Percentiles rank a stretch among this genome's conserved stretches.
phyloP scores from a whole-genome alignment of 2,329 filamentous ascomycete species.

The Venturia effusa region DNA sequence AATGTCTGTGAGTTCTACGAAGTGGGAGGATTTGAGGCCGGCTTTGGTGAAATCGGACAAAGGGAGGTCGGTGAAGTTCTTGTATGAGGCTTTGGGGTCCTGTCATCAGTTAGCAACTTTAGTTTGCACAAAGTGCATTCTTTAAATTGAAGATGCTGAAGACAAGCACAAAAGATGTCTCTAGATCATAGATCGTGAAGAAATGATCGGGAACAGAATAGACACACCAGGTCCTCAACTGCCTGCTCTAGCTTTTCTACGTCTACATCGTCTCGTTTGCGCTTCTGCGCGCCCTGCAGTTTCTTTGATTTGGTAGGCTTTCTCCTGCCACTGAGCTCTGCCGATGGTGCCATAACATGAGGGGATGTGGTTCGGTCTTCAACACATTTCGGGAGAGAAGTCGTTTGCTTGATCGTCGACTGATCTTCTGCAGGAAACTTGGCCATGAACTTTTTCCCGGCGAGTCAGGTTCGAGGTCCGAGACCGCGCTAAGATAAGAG shows the following conservation, averaged over 20 bases:
- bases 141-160: background rate
- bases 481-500: background rate
- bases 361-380: background rate
- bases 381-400: background rate
- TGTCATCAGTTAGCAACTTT: constrained; percentile 19
- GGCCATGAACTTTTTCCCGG: background rate
- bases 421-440: background rate
- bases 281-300: constrained; percentile 39
- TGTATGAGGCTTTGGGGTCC: constrained; percentile 51
- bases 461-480: no score
- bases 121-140: background rate
- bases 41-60: constrained; percentile 69
- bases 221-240: constrained; percentile 31
- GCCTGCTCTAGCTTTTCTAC: constrained; percentile 34
- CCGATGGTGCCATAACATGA: constrained; percentile 16
- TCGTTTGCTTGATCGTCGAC: background rate
- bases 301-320: constrained; percentile 45
- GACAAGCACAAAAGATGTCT: background rate
- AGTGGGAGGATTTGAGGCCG: constrained; percentile 79
- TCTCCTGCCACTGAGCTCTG: constrained; percentile 30
- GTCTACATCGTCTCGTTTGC: constrained; percentile 43
- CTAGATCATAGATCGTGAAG: no score
- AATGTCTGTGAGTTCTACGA: constrained; percentile 81
- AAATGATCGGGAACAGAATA: background rate
- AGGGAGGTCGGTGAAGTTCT: constrained; percentile 72